Evolutionary conservation across 2,329 filamentous ascomycete species (phyloP).

Genomic region (Cladophialophora carrionii): DNA sequence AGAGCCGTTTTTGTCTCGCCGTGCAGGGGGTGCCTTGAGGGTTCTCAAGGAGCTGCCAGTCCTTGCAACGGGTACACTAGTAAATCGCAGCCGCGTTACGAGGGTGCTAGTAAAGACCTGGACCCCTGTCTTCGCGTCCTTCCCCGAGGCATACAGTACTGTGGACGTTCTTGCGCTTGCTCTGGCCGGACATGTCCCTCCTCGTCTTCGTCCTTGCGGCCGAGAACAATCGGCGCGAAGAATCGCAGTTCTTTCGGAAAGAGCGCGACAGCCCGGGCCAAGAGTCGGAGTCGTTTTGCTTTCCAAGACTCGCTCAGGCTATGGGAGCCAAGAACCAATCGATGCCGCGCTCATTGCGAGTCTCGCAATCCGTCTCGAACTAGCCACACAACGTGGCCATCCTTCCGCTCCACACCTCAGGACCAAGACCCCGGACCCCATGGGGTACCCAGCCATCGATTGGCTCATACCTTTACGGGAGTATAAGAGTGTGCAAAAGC

Average conservation of each 20-base stretch:
- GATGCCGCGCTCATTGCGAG: slow-evolving; percentile 2
- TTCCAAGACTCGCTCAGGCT: neutral
- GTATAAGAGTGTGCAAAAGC: neutral
- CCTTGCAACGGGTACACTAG: neutral
- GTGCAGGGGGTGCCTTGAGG: neutral
- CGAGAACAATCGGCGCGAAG: neutral
- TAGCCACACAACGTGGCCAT: neutral
- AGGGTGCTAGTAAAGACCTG: neutral
- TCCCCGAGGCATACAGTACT: neutral
- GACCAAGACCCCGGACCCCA: neutral
- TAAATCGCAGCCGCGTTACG: neutral
- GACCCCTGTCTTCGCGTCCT: neutral
- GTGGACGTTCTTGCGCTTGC: neutral
- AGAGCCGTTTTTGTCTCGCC: neutral
- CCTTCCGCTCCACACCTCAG: neutral
- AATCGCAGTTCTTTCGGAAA: neutral
- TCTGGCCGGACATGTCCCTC: neutral
- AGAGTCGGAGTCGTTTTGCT: neutral
- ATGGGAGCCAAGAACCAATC: no score
- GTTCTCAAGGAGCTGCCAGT: neutral
- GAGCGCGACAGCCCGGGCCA: neutral
- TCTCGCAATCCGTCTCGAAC: slow-evolving; percentile 3
- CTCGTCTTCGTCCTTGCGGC: neutral
- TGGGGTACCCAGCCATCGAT: neutral
- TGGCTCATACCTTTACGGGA: neutral